A percentile compares a stretch with the other conserved stretches of the same genome.
phyloP scores from a whole-genome alignment of 805 yeast genomes.

The Lipomyces orientalis region DNA sequence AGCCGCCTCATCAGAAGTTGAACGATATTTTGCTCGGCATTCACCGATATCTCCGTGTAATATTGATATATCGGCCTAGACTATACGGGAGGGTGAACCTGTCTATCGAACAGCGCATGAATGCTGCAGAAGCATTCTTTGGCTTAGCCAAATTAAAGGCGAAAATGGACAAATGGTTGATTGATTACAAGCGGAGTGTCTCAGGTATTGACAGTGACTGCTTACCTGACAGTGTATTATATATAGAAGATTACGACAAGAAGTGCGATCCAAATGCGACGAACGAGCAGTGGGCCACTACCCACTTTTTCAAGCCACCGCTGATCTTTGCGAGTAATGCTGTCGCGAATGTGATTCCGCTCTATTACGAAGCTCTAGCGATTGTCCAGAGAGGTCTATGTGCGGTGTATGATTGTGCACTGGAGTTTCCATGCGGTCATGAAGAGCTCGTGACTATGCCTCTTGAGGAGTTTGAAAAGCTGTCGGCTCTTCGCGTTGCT shows the following conservation, averaged over 20 bases:
- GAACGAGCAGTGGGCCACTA: background rate
- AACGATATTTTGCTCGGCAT: constrained; percentile 10
- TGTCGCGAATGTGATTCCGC: constrained; percentile 7
- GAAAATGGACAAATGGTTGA: constrained; percentile 2
- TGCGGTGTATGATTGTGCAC: constrained; percentile 1
- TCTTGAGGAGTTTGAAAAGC: background rate
- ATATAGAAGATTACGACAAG: background rate
- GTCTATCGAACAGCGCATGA: background rate
- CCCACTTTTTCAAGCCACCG: constrained; percentile 14
- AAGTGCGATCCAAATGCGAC: background rate
- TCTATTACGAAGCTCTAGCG: background rate
- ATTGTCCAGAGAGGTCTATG: background rate
- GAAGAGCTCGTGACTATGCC: background rate
- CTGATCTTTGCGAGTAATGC: background rate
- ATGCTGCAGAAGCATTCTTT: constrained; percentile 7
- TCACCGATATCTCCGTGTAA: background rate
- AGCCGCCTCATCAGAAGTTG: constrained; percentile 4
- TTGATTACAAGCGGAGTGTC: constrained; percentile 4
- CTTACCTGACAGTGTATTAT: constrained; percentile 5
- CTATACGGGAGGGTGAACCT: background rate
- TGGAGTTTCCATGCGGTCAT: background rate
- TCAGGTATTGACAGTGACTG: background rate
- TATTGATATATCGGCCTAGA: background rate
- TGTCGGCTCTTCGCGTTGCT: background rate
- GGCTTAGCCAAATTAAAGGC: background rate